A percentile compares a stretch with the other conserved stretches of the same genome.
These are phyloP conservation scores for Lunularia cruciata DNA, from an alignment of 225 moss, liverwort and hornwort species.

Conservation along the genomic window DNA sequence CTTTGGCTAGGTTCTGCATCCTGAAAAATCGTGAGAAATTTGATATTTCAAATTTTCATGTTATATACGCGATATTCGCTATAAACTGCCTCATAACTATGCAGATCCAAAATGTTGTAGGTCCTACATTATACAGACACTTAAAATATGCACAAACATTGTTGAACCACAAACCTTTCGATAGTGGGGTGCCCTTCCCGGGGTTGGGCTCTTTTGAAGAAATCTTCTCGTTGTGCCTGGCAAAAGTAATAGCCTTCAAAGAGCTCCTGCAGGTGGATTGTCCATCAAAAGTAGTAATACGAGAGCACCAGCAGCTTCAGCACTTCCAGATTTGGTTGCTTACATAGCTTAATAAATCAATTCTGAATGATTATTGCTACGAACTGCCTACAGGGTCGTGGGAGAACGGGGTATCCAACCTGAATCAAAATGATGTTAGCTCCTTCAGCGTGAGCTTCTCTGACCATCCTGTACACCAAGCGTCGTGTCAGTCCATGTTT, in stretches of 20 bases:
- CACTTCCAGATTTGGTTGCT: background rate
- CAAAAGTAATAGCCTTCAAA: conserved; percentile 98
- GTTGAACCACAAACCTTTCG: conserved; percentile 24
- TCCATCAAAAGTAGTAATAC: background rate
- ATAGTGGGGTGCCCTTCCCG: conserved; percentile 89
- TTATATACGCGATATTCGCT: too few relatives aligned
- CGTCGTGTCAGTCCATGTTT: background rate
- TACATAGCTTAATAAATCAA: background rate
- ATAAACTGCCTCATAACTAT: too few relatives aligned
- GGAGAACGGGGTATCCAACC: conserved; percentile 21
- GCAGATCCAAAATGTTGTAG: too few relatives aligned
- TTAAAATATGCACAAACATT: too few relatives aligned
- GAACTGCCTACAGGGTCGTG: too few relatives aligned
- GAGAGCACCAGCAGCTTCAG: background rate
- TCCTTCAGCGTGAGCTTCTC: conserved; percentile 78
- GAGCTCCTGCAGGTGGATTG: conserved; percentile 53
- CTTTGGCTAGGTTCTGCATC: conserved; percentile 78
- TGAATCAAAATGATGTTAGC: conserved; percentile 83
- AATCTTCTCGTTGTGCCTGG: conserved; percentile 85
- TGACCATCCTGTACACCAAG: conserved; percentile 57
- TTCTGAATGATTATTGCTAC: background rate
- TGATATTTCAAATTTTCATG: too few relatives aligned
- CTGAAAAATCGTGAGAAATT: conserved; percentile 29
- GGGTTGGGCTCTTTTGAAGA: conserved; percentile 60
- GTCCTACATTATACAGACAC: too few relatives aligned